A percentile compares a stretch with the other conserved stretches of the same genome.
phyloP scores from a whole-genome alignment of 768 basidiomycete species.

The Trametes sanguinea region DNA sequence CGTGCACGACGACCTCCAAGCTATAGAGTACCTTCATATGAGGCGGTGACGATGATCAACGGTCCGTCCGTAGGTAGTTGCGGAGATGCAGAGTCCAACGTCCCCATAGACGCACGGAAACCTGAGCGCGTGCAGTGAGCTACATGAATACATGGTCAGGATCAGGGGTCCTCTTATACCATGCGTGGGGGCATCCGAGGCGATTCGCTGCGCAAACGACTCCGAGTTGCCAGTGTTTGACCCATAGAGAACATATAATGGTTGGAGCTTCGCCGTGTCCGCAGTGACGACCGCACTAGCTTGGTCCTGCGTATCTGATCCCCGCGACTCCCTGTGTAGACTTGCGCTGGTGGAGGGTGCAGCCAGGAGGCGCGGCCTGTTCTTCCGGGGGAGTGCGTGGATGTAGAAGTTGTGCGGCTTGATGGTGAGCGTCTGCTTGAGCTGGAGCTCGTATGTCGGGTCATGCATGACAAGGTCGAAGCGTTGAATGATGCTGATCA shows the following conservation, averaged over 20 bases:
- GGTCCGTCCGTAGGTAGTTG: slow-evolving; percentile 46
- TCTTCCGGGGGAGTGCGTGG: slow-evolving; percentile 33
- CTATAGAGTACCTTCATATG: slow-evolving; percentile 41
- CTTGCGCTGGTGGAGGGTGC: slow-evolving; percentile 3
- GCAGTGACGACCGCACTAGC: not conserved
- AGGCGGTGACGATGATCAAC: slow-evolving; percentile 47
- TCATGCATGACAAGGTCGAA: slow-evolving; percentile 48
- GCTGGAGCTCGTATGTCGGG: slow-evolving; percentile 44
- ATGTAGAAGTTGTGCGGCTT: slow-evolving; percentile 47
- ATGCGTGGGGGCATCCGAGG: slow-evolving; percentile 38
- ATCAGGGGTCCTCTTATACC: slow-evolving; percentile 29
- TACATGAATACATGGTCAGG: too few relatives aligned
- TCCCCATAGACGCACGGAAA: slow-evolving; percentile 40
- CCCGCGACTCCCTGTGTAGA: not conserved
- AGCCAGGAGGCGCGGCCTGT: slow-evolving; percentile 1
- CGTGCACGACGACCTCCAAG: not conserved
- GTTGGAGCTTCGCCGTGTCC: slow-evolving; percentile 21
- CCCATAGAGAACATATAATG: slow-evolving; percentile 44
- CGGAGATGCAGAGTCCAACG: slow-evolving; percentile 41
- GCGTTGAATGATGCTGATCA: slow-evolving; percentile 45
- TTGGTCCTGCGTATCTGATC: not conserved
- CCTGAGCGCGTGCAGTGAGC: slow-evolving; percentile 27
- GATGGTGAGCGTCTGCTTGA: slow-evolving; percentile 49
- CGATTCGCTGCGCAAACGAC: slow-evolving; percentile 47
- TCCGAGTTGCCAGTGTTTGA: slow-evolving; percentile 52